Evolutionary conservation across 352 stramenopile genomes (phyloP).

Genomic region (Phytophthora cactorum): DNA sequence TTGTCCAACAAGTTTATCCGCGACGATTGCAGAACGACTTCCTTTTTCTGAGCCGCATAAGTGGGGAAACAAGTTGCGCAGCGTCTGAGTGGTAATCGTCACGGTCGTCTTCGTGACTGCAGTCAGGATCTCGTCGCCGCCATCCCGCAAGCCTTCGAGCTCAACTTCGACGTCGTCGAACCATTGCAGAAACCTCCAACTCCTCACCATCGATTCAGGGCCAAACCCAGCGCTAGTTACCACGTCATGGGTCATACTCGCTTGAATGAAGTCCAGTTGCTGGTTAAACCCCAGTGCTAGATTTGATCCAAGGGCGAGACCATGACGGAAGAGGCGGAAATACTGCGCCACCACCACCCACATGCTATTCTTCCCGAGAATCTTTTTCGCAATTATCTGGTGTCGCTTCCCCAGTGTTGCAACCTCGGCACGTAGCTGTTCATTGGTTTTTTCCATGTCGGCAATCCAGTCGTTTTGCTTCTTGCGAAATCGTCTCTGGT

Average conservation of each 20-base stretch:
- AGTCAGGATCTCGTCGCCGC: neutral
- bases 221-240: neutral
- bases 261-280: neutral
- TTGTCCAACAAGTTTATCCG: conserved; percentile 1
- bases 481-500: neutral
- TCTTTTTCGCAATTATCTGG: neutral
- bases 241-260: neutral
- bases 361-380: neutral
- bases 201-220: neutral
- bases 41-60: neutral
- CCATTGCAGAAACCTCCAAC: conserved; percentile 6
- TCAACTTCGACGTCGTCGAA: conserved; percentile 9
- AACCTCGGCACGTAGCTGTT: neutral
- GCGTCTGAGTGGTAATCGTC: conserved; percentile 7
- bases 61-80: conserved; percentile 6
- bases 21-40: neutral
- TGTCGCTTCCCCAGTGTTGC: neutral
- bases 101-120: neutral
- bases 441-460: neutral
- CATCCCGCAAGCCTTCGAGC: neutral
- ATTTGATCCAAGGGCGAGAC: neutral
- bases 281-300: neutral
- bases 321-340: neutral
- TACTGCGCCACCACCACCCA: neutral
- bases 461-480: neutral